A percentile compares a stretch with the other conserved stretches of the same genome.
Evolutionary conservation across 2,329 filamentous ascomycete species (phyloP).

Genomic region (Lithohypha guttulata): DNA sequence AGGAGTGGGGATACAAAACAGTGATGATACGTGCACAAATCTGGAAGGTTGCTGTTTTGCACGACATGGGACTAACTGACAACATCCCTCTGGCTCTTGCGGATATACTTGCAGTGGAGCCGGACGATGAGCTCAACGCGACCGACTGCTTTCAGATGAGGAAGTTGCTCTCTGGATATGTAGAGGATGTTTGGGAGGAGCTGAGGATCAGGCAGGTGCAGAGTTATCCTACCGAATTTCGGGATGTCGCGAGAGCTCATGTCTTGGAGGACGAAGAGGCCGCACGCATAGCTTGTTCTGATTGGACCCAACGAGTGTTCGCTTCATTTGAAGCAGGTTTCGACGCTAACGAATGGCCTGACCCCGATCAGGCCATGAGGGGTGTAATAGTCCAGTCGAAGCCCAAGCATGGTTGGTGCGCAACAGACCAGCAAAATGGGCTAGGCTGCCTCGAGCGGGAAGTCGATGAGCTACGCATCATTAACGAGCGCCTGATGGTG

Average conservation of each 20-base stretch:
- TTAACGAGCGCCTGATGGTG: not conserved
- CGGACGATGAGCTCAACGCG: not conserved
- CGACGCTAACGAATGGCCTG: not conserved
- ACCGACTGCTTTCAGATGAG: slow-evolving; percentile 5
- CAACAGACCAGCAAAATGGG: not conserved
- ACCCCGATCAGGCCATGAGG: not conserved
- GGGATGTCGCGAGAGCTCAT: not conserved
- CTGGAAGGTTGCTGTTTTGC: slow-evolving; percentile 5
- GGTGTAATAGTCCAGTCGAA: not conserved
- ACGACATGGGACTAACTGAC: not conserved
- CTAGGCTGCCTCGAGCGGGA: not conserved
- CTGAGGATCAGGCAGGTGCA: not conserved
- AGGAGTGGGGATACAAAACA: not conserved
- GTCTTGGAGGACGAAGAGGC: not conserved
- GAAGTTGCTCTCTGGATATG: not conserved
- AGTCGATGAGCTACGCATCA: not conserved
- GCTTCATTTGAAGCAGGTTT: not conserved
- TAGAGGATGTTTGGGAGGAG: not conserved
- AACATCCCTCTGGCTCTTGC: slow-evolving; percentile 2
- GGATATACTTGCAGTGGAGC: not conserved
- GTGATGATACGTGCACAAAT: slow-evolving; percentile 1
- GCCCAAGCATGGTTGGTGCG: too few species aligned
- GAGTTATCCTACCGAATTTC: not conserved
- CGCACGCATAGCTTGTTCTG: not conserved
- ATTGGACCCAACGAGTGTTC: not conserved